Evolutionary conservation across 78 protist species (phyloP).

Genomic region (Chrysochromulina tobinii): DNA sequence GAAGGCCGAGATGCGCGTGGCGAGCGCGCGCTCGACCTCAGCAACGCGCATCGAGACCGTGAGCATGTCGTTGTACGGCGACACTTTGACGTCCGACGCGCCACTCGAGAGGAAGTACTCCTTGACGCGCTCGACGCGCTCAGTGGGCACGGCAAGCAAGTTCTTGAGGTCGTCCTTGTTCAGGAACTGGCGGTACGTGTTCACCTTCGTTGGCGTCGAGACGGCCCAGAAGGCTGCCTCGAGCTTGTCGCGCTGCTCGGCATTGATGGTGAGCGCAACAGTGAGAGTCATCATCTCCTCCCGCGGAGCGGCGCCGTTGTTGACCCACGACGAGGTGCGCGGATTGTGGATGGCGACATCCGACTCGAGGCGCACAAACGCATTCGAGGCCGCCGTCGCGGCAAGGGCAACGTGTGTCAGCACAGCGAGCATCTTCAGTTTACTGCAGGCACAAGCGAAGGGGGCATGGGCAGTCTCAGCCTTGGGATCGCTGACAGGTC

Average conservation of each 20-base stretch:
- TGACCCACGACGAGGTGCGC: neutral
- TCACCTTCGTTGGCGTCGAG: neutral
- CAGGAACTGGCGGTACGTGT: constrained; percentile 8
- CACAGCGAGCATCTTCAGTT: too few relatives aligned
- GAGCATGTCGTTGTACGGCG: constrained; percentile 12
- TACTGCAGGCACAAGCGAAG: too few relatives aligned
- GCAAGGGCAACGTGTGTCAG: too few relatives aligned
- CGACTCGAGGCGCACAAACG: neutral
- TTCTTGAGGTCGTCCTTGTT: neutral
- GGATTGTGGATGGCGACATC: neutral
- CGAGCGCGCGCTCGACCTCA: neutral
- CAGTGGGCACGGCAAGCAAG: neutral
- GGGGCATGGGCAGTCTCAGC: too few relatives aligned
- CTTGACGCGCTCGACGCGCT: neutral
- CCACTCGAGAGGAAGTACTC: neutral
- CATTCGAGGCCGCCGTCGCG: too few relatives aligned
- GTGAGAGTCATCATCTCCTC: constrained; percentile 7
- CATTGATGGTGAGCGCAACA: neutral
- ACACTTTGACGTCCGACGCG: neutral
- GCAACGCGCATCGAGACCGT: neutral
- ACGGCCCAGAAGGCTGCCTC: constrained; percentile 2
- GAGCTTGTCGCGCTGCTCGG: neutral
- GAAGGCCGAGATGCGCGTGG: neutral
- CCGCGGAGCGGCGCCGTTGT: neutral
- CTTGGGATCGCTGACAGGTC: too few relatives aligned